Conservation (phyloP, 352 stramenopile species). For the Phytophthora fragariae region DNA sequence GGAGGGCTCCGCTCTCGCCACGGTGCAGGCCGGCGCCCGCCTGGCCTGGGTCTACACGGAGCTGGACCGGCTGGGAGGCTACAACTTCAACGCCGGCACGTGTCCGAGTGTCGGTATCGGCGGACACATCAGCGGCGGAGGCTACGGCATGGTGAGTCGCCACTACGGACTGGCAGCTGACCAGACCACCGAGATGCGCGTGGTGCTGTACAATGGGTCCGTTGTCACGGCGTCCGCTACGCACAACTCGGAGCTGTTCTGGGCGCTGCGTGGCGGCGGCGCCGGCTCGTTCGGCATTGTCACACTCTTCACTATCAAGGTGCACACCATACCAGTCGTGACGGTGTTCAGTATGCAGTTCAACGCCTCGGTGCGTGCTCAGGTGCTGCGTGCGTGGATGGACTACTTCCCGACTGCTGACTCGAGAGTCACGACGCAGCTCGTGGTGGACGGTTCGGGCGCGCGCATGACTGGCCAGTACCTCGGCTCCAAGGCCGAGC, state of each 20-base stretch:
- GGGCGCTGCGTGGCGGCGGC: conserved; percentile 57
- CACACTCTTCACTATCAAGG: conserved; percentile 59
- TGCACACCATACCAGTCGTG: conserved; percentile 49
- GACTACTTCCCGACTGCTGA: conserved; percentile 58
- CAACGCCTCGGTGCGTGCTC: conserved; percentile 37
- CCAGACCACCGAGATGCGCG: conserved; percentile 50
- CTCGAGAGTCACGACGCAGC: conserved; percentile 57
- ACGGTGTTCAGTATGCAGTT: conserved; percentile 59
- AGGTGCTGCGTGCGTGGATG: conserved; percentile 59
- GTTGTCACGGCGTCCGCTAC: conserved; percentile 52
- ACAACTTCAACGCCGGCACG: conserved; percentile 67
- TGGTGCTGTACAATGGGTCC: conserved; percentile 51
- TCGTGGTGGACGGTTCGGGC: conserved; percentile 47
- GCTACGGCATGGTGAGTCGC: conserved; percentile 58
- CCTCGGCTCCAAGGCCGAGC: conserved; percentile 44
- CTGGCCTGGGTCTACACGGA: conserved; percentile 59
- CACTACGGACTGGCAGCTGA: conserved; percentile 62
- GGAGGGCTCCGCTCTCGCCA: conserved; percentile 45
- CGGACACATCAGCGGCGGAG: conserved; percentile 59
- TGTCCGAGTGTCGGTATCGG: conserved; percentile 63
- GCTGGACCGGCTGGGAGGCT: conserved; percentile 49
- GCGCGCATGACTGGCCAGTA: conserved; percentile 54
- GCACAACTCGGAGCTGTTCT: conserved; percentile 56
- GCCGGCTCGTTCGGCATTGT: conserved; percentile 65
- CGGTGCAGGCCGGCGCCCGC: conserved; percentile 50